Base-by-base conservation (phyloP, 1,284 basidiomycete genomes). In the Inonotus hispidus region DNA sequence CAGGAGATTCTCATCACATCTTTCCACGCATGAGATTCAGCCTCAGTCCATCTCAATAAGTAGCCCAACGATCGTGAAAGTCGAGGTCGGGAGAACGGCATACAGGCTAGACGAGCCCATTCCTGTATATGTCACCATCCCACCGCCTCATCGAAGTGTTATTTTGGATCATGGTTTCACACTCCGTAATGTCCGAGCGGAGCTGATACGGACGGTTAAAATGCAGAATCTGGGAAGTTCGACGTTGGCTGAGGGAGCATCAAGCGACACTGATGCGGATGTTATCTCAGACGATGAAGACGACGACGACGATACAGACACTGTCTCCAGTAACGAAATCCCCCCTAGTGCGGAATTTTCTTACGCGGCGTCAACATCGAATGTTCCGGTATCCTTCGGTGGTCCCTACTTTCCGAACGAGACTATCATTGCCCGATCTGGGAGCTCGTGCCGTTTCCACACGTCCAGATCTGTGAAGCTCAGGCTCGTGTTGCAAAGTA, bases 401-500 rank as follows among this genome's bases (percentile, higher is more conserved):
- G 41, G 52, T 11, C 29, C 53, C 21, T 21, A 77, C 72, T 29
- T 73, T 76, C 73, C 77, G 7, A 78, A 78, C 63, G 77, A 75
- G 63, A 79, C 77, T 5, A 76, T 84, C 53, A 72, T 92, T 32
- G 84, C 88, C 1, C 81, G 86, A 11, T 90, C 90, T 14, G 90
- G 90, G 41, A 88, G 88, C 37, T 84, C 88, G 35, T 92, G 90
- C 73, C 83, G 88, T 46, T 88, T 92, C 67, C 89, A 92, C 68
- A 82, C 85, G 0, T 80, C 82, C 39, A 79, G 79, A 19, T 75
- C 87, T 1, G 79, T 92, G 53, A 83, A 80, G 59, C 73, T 92
- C 32, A 84, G 90, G 16, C 86, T 92, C 58, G 72, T 92, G 16
- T 74, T 92, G 23, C 88, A 87, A 70, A 84, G 83, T 53, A 73